Conservation (phyloP, 805 yeast genomes). For the Zygosaccharomyces lentus region DNA sequence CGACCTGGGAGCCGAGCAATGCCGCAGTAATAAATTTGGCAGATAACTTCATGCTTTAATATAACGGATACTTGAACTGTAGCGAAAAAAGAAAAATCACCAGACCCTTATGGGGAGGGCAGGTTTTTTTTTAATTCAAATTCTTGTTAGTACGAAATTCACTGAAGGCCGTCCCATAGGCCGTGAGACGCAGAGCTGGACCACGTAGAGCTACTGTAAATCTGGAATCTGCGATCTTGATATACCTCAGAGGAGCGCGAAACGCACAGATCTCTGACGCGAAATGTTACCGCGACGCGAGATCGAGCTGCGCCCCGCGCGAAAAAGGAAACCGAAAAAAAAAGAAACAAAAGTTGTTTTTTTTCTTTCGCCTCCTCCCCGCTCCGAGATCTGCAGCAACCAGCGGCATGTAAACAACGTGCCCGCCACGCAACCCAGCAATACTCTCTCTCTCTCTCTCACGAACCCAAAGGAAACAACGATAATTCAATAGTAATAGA, state of each 20-base stretch:
- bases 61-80: background rate
- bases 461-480: background rate
- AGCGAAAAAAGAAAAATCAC: background rate
- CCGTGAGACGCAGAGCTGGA: background rate
- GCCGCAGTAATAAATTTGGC: conserved; percentile 32
- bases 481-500: no score
- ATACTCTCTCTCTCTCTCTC: background rate
- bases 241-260: background rate
- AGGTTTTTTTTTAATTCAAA: background rate
- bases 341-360: no score
- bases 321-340: background rate
- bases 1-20: conserved; percentile 31
- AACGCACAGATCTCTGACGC: background rate
- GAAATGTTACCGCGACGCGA: background rate
- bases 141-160: background rate
- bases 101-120: background rate
- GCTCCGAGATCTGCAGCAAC: background rate
- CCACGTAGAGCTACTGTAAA: background rate
- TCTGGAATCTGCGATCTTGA: background rate
- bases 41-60: conserved; percentile 33
- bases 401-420: background rate
- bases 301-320: background rate
- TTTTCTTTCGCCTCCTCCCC: background rate
- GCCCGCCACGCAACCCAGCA: background rate
- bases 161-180: background rate